Conservation (phyloP, 805 yeast species). For the Pichia deserticola region DNA sequence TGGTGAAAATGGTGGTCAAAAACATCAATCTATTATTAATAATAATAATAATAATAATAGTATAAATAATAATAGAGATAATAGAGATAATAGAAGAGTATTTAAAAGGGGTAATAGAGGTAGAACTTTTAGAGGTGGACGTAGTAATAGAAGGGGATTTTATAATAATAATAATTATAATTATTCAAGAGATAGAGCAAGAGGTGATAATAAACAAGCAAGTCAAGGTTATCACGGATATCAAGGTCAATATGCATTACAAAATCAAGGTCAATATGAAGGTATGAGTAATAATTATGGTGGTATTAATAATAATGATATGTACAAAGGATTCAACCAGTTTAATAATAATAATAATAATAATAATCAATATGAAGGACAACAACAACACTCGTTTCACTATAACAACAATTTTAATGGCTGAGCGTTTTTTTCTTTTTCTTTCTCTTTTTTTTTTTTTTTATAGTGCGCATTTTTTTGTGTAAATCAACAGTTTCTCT, state of each 20-base stretch:
- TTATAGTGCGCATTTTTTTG: no score
- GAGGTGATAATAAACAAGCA: neutral
- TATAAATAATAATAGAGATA: constrained; percentile 1
- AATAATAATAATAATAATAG: no score
- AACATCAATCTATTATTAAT: constrained; percentile 21
- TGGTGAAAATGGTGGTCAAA: constrained; percentile 87
- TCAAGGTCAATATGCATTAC: neutral
- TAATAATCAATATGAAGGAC: no score
- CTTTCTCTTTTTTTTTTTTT: no score
- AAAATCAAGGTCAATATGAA: neutral
- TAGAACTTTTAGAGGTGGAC: constrained; percentile 3
- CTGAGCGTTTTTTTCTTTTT: no score
- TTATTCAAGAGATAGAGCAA: constrained; percentile 18
- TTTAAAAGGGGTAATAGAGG: constrained; percentile 18
- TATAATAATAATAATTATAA: constrained; percentile 1
- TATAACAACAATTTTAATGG: neutral
- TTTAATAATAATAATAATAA: no score
- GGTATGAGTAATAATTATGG: neutral
- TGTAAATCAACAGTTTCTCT: no score
- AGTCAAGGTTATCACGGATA: neutral
- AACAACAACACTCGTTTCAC: neutral
- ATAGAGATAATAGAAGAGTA: constrained; percentile 14
- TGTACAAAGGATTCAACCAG: neutral
- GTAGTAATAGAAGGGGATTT: neutral
- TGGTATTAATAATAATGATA: neutral